Evolutionary conservation across 2,329 filamentous ascomycete genomes (phyloP).

Genomic region (Exserohilum rostratum): DNA sequence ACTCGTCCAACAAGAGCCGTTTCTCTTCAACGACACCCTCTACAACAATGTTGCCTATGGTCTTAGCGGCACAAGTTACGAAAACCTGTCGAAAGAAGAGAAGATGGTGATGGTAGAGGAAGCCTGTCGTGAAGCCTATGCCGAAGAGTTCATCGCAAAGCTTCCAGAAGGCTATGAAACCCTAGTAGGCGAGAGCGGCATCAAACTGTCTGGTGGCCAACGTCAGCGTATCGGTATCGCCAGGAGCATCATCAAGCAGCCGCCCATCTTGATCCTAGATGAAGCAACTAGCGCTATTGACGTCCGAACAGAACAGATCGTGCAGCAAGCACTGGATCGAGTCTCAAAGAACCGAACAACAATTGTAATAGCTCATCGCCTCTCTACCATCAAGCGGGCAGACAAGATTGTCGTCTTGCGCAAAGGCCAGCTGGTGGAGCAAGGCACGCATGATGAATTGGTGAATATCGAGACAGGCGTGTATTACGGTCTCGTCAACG

Average conservation of each 20-base stretch:
- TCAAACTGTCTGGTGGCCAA: slow-evolving; percentile 80
- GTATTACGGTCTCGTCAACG: slow-evolving; percentile 71
- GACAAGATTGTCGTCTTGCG: slow-evolving; percentile 79
- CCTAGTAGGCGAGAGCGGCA: slow-evolving; percentile 75
- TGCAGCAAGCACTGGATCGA: slow-evolving; percentile 65
- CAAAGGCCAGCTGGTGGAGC: slow-evolving; percentile 72
- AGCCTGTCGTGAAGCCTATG: slow-evolving; percentile 49
- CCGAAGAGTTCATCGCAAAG: slow-evolving; percentile 46
- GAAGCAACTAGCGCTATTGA: slow-evolving; percentile 77
- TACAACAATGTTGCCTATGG: slow-evolving; percentile 49
- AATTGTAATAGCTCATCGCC: slow-evolving; percentile 77
- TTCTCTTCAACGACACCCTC: slow-evolving; percentile 49
- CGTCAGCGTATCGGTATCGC: slow-evolving; percentile 80
- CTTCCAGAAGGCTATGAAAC: slow-evolving; percentile 70
- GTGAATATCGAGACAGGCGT: slow-evolving; percentile 65
- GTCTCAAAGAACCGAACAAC: slow-evolving; percentile 69
- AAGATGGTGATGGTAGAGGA: slow-evolving; percentile 61
- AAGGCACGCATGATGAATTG: slow-evolving; percentile 76
- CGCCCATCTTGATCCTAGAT: slow-evolving; percentile 72
- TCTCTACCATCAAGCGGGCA: slow-evolving; percentile 77
- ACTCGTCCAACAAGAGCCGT: slow-evolving; percentile 50
- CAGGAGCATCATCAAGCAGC: slow-evolving; percentile 69
- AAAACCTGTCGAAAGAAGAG: slow-evolving; percentile 59
- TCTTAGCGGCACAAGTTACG: slow-evolving; percentile 52
- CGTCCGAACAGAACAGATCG: slow-evolving; percentile 58